Base-by-base conservation (phyloP, 2,329 filamentous ascomycete species). In the Phaeoacremonium minimum region DNA sequence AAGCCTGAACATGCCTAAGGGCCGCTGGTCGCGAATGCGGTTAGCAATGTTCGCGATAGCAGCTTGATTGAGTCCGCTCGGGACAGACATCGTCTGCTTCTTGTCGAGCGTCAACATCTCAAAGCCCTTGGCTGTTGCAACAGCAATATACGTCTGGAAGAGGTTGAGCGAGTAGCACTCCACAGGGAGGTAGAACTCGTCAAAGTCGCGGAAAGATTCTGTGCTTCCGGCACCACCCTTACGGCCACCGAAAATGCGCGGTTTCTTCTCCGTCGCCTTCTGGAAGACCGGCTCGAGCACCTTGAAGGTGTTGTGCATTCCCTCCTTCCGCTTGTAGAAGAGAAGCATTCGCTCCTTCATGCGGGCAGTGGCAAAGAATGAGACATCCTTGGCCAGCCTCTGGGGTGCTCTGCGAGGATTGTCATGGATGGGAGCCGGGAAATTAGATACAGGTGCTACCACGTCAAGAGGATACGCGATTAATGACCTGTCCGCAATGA, bases 341-440 rank as follows among this genome's bases (percentile, higher is more conserved):
- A 98, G 81, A 7, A 98, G 70, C 46, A 85, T 90, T 7, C 93
- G 80, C 43, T 98, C 93, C 69, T 98, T 98, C 90, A 98, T 96
- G 41, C 86, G 81, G 8, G 91, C 93, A 2, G 89, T 93, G 13
- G 89, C 87, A 58, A 98, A 98, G 71, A 97, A 98, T 12, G 90
- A 87, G 15, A 98, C 90, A 55, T 98, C 93, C 56, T 93, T 87
- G 46, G 84, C 85, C 20, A 98, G 74, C 50, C 91, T 88, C 57
- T 97, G 91, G 0, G 93, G 93, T n/a, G 93, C 88, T 44, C 86
- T 80, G 17, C 87, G 80, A 4, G 82, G 73, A 30, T 81, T 91
- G 56, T 95, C 87, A 46, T 79, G 77, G 12, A 68, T 64, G 7
- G 80, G 71, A 5, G 77, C 70, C 7, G 80, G 72, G 49, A 75